Percentiles rank a stretch among this genome's conserved stretches.
phyloP scores from a whole-genome alignment of 2,329 filamentous ascomycete species.

The Colletotrichum lindemuthianum region DNA sequence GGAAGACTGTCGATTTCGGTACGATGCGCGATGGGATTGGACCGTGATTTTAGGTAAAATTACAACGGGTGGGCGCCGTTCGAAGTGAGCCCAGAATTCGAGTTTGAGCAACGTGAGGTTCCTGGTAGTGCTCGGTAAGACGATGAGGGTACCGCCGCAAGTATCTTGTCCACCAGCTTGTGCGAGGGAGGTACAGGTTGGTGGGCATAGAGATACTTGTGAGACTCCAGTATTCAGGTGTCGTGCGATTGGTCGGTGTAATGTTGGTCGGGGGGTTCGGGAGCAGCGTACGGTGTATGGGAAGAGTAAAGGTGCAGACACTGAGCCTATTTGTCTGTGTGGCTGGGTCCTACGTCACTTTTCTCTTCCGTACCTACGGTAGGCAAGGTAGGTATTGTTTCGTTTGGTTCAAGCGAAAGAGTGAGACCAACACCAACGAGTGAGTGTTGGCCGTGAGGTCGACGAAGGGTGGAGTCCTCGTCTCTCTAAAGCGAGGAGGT shows the following conservation, averaged over 20 bases:
- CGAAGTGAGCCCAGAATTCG: neutral
- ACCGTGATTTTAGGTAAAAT: constrained; percentile 34
- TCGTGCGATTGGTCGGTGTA: constrained; percentile 15
- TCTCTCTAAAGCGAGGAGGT: constrained; percentile 6
- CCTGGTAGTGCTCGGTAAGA: too few relatives aligned
- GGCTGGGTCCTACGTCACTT: constrained; percentile 19
- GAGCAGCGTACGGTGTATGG: neutral
- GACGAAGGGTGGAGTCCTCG: too few relatives aligned
- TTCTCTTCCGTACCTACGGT: neutral
- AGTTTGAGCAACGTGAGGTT: neutral
- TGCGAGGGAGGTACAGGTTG: neutral
- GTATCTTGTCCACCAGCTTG: too few relatives aligned
- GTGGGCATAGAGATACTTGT: neutral
- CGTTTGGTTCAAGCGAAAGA: neutral
- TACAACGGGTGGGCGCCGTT: constrained; percentile 22
- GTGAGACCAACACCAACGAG: neutral
- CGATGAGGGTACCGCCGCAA: too few relatives aligned
- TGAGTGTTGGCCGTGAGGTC: too few relatives aligned
- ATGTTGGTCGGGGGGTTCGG: constrained; percentile 8
- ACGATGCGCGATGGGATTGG: constrained; percentile 32
- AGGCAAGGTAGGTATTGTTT: neutral
- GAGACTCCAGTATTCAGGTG: neutral
- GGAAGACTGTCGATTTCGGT: constrained; percentile 31
- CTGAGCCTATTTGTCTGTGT: neutral
- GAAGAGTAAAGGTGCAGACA: neutral